These are phyloP conservation scores for Orbilia brochopaga DNA, from an alignment of 2,329 filamentous ascomycete genomes.

Conservation along the genomic window DNA sequence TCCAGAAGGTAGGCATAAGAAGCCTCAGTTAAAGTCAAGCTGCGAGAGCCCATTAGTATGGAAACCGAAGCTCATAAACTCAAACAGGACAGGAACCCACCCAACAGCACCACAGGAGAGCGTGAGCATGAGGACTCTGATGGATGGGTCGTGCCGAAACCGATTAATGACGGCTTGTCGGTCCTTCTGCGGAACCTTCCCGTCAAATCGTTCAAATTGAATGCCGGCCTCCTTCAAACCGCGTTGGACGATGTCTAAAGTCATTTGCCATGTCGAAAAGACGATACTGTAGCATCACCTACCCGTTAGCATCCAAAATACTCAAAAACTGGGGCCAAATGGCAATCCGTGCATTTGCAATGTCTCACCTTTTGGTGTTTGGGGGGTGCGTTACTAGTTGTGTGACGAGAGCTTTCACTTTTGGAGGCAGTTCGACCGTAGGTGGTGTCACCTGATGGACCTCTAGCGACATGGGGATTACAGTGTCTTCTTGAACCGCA, in stretches of 20 bases:
- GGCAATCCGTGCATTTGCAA: too few species aligned
- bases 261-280: conserved; percentile 63
- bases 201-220: conserved; percentile 61
- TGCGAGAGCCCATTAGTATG: conserved; percentile 49
- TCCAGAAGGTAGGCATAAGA: conserved; percentile 63
- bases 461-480: not conserved
- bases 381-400: conserved; percentile 56
- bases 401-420: conserved; percentile 57
- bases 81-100: conserved; percentile 56
- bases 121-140: conserved; percentile 62
- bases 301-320: conserved; percentile 38
- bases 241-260: conserved; percentile 61
- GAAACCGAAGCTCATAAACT: conserved; percentile 8
- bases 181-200: conserved; percentile 60
- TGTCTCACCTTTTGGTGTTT: conserved; percentile 57
- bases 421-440: conserved; percentile 54
- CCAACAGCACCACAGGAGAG: conserved; percentile 64
- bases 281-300: conserved; percentile 59
- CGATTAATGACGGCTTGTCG: conserved; percentile 58
- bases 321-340: not conserved
- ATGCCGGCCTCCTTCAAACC: conserved; percentile 58
- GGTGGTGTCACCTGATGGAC: not conserved
- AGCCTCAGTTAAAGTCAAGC: conserved; percentile 62
- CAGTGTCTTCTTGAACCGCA: conserved; percentile 53
- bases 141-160: conserved; percentile 58